Conservation (phyloP, 2,329 filamentous ascomycete species). For the Albophoma yamanashiensis region DNA sequence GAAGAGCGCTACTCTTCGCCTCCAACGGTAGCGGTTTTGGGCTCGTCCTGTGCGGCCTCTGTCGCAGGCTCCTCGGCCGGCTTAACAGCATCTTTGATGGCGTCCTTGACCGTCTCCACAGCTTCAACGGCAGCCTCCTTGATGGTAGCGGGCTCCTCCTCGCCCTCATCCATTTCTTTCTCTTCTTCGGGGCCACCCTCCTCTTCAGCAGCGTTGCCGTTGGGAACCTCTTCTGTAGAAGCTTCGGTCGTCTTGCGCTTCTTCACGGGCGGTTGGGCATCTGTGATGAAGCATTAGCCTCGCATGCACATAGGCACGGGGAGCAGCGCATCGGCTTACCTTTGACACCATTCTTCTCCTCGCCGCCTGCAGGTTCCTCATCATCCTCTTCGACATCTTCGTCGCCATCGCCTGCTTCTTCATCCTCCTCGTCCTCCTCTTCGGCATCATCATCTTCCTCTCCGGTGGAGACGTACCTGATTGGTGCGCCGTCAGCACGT, state of each 20-base stretch:
- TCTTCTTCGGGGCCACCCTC: slow-evolving; percentile 13
- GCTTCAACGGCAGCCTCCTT: slow-evolving; percentile 12
- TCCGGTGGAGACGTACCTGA: slow-evolving; percentile 24
- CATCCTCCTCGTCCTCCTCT: slow-evolving; percentile 28
- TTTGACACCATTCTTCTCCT: slow-evolving; percentile 19
- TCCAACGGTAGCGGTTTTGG: slow-evolving; percentile 17
- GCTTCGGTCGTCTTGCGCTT: slow-evolving; percentile 36
- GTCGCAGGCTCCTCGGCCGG: slow-evolving; percentile 8
- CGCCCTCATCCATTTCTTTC: slow-evolving; percentile 18
- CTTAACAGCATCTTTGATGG: slow-evolving; percentile 17
- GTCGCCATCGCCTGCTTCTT: slow-evolving; percentile 26
- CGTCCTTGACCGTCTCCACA: slow-evolving; percentile 7
- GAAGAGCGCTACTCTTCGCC: slow-evolving; percentile 14
- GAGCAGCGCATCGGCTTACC: slow-evolving; percentile 16
- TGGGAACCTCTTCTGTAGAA: slow-evolving; percentile 16
- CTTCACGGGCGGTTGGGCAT: slow-evolving; percentile 35
- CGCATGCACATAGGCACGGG: not conserved
- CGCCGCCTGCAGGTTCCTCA: slow-evolving; percentile 14
- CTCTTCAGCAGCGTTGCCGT: slow-evolving; percentile 23
- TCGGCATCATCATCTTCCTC: slow-evolving; percentile 30
- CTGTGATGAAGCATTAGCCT: slow-evolving; percentile 8
- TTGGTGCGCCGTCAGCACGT: slow-evolving; percentile 1
- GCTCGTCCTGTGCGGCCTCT: slow-evolving; percentile 10
- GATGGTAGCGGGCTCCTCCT: slow-evolving; percentile 10
- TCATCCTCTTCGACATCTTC: slow-evolving; percentile 22